Evolutionary conservation across 441 rosid species (phyloP).

Genomic region (Populus hybrid): DNA sequence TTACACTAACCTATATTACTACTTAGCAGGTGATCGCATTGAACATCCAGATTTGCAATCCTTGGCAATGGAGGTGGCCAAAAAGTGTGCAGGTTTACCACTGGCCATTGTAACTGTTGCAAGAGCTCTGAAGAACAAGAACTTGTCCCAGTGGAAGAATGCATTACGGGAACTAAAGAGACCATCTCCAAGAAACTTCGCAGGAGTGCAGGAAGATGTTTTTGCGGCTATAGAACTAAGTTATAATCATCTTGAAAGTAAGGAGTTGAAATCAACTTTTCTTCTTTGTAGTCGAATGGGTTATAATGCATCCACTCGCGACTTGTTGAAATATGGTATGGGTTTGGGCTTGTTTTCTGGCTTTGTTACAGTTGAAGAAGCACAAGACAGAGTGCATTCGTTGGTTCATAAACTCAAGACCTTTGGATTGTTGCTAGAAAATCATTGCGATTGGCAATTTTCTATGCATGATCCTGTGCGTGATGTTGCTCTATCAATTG

Average conservation of each 20-base stretch:
- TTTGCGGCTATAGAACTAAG: constrained; percentile 15
- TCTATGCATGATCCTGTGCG: constrained; percentile 26
- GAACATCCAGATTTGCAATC: not conserved
- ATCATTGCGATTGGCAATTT: not conserved
- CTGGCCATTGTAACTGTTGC: constrained; percentile 23
- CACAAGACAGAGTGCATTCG: not conserved
- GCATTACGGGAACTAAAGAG: constrained; percentile 15
- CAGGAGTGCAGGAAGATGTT: not conserved
- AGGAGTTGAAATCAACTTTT: constrained; percentile 17
- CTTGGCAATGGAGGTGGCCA: constrained; percentile 10
- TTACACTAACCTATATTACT: too few relatives aligned
- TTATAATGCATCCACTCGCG: not conserved
- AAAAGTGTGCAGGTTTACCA: constrained; percentile 32
- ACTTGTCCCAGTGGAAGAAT: constrained; percentile 12
- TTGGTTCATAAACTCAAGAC: constrained; percentile 20
- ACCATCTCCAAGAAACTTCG: not conserved
- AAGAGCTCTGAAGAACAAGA: constrained; percentile 13
- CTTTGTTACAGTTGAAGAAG: not conserved
- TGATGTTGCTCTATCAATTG: constrained; percentile 16
- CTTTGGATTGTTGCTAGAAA: constrained; percentile 16
- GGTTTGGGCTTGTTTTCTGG: constrained; percentile 22
- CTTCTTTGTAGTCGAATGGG: constrained; percentile 14
- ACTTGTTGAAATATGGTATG: constrained; percentile 15
- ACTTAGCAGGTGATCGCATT: not conserved
- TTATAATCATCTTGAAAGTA: constrained; percentile 5